Conservation (phyloP, 1,139 yeast species). For the Geotrichum candidum region DNA sequence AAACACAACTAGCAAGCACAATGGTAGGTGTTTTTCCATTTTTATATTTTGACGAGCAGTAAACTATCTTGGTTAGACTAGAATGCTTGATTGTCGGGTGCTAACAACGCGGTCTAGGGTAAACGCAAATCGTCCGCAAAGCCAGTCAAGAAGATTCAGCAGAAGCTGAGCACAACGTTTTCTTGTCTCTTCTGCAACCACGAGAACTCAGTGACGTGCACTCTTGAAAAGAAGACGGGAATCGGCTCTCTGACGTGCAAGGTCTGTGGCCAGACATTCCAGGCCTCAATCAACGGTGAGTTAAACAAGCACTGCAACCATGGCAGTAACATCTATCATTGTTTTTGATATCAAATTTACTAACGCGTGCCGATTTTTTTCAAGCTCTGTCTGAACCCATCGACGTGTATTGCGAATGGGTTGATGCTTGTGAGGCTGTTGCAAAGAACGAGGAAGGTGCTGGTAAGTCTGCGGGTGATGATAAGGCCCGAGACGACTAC, state of each 20-base stretch:
- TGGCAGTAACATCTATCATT: no score
- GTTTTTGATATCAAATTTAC: neutral
- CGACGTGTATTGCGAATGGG: slow-evolving; percentile 96
- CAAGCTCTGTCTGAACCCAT: slow-evolving; percentile 69
- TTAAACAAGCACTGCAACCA: neutral
- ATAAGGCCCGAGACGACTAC: neutral
- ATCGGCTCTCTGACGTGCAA: slow-evolving; percentile 85
- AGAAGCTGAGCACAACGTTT: slow-evolving; percentile 76
- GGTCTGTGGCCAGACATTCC: slow-evolving; percentile 92
- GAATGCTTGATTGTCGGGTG: neutral
- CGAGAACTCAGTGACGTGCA: slow-evolving; percentile 84
- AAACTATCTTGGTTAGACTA: neutral
- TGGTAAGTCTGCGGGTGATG: neutral
- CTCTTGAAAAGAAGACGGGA: slow-evolving; percentile 78
- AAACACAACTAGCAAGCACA: neutral
- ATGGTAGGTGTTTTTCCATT: neutral
- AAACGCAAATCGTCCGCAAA: slow-evolving; percentile 85
- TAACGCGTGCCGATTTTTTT: neutral
- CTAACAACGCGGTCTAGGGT: slow-evolving; percentile 44
- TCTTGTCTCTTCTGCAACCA: slow-evolving; percentile 94
- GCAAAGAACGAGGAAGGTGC: slow-evolving; percentile 50
- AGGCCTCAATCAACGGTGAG: slow-evolving; percentile 70
- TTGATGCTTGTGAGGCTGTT: slow-evolving; percentile 96
- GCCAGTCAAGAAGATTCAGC: slow-evolving; percentile 74
- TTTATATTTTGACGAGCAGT: neutral